A percentile compares a stretch with the other conserved stretches of the same genome.
phyloP scores from a whole-genome alignment of 495 filamentous ascomycete species.

The Penicillium roqueforti region DNA sequence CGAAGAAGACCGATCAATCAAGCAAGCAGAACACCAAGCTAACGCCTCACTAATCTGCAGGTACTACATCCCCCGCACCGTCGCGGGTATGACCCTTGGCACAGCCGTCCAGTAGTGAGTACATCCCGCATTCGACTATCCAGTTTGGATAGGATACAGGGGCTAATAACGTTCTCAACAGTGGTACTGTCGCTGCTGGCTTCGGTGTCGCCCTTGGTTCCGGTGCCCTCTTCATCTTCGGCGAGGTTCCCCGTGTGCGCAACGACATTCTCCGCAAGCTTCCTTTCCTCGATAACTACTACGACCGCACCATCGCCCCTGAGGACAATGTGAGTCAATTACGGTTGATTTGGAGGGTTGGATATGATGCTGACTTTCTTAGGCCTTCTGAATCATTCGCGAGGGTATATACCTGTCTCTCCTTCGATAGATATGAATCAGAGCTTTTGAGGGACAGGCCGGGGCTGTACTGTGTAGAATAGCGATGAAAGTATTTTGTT shows the following conservation, averaged over 20 bases:
- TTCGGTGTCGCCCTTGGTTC: slow-evolving; percentile 60
- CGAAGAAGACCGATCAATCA: neutral
- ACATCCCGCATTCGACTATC: neutral
- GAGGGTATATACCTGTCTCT: slow-evolving; percentile 9
- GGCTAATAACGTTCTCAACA: slow-evolving; percentile 26
- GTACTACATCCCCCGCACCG: slow-evolving; percentile 47
- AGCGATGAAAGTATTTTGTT: slow-evolving; percentile 27
- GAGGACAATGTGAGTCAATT: slow-evolving; percentile 57
- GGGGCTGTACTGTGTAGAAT: slow-evolving; percentile 22
- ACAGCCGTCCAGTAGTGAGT: slow-evolving; percentile 49
- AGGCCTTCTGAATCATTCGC: slow-evolving; percentile 43
- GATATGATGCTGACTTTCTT: slow-evolving; percentile 20
- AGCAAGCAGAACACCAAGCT: slow-evolving; percentile 2
- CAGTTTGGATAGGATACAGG: neutral
- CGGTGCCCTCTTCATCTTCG: slow-evolving; percentile 68
- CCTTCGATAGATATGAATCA: neutral
- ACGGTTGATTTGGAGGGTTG: neutral
- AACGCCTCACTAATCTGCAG: slow-evolving; percentile 29
- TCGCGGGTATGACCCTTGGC: slow-evolving; percentile 48
- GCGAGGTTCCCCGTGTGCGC: slow-evolving; percentile 63
- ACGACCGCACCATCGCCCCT: slow-evolving; percentile 53
- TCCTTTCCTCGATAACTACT: slow-evolving; percentile 57
- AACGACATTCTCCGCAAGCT: slow-evolving; percentile 63
- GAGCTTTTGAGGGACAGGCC: neutral
- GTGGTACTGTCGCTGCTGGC: slow-evolving; percentile 48